Percentiles rank a stretch among this genome's conserved stretches.
Conservation (phyloP, 257 asterid genomes). For the Salvia rosmarinus region DNA sequence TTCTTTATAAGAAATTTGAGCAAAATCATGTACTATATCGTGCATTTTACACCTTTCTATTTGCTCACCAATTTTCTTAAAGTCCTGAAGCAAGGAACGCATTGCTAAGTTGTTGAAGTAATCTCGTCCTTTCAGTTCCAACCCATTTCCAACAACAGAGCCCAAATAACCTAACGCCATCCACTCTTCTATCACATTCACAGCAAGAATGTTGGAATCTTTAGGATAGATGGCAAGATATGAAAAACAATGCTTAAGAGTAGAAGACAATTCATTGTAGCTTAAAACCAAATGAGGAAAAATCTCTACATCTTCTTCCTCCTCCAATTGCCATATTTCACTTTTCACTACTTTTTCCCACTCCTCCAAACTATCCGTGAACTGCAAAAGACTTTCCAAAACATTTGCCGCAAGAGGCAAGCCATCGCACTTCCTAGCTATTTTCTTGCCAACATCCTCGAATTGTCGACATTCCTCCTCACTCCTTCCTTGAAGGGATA, state of each 20-base stretch:
- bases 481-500: too few species aligned
- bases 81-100: too few species aligned
- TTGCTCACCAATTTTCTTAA: neutral
- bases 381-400: neutral
- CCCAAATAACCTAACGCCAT: too few species aligned
- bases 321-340: too few species aligned
- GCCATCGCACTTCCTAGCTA: neutral
- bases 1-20: neutral
- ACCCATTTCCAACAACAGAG: too few species aligned
- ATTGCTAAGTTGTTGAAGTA: too few species aligned
- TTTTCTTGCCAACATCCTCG: neutral
- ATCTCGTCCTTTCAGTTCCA: too few species aligned
- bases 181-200: too few species aligned
- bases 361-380: neutral
- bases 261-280: neutral
- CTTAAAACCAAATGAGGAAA: neutral
- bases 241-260: neutral
- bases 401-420: neutral
- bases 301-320: neutral
- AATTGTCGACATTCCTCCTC: neutral
- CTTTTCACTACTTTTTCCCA: neutral
- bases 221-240: too few species aligned
- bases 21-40: slow-evolving; percentile 8
- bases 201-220: too few species aligned
- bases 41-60: neutral